Conservation (phyloP, 805 yeast genomes). For the Candida wancherniae region DNA sequence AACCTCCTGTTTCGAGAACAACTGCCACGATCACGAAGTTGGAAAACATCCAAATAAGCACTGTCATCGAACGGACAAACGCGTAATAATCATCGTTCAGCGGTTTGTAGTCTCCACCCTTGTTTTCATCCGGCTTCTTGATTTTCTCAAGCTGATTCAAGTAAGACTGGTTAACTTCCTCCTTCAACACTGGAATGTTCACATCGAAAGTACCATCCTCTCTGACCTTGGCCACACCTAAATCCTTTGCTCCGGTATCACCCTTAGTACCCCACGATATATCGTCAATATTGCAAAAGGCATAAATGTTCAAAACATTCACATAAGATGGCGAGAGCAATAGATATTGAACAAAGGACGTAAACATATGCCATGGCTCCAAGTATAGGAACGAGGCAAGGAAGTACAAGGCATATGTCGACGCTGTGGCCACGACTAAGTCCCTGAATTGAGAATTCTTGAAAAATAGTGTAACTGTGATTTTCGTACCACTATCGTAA, state of each 20-base stretch:
- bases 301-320: slow-evolving; percentile 58
- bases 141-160: slow-evolving; percentile 50
- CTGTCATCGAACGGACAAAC: slow-evolving; percentile 42
- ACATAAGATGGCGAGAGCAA: slow-evolving; percentile 50
- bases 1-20: slow-evolving; percentile 42
- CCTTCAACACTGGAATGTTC: slow-evolving; percentile 44
- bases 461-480: slow-evolving; percentile 45
- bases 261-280: slow-evolving; percentile 77
- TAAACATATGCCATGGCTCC: slow-evolving; percentile 65
- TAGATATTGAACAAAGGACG: slow-evolving; percentile 49
- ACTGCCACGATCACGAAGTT: slow-evolving; percentile 39
- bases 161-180: slow-evolving; percentile 51
- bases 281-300: slow-evolving; percentile 68
- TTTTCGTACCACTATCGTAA: slow-evolving; percentile 30
- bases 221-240: slow-evolving; percentile 50
- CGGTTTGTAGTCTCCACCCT: slow-evolving; percentile 22
- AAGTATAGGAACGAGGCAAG: slow-evolving; percentile 54
- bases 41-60: slow-evolving; percentile 42
- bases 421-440: slow-evolving; percentile 52
- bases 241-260: slow-evolving; percentile 51
- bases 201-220: slow-evolving; percentile 56
- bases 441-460: slow-evolving; percentile 42
- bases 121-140: slow-evolving; percentile 37
- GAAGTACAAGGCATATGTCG: slow-evolving; percentile 60
- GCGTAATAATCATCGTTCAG: slow-evolving; percentile 45